phyloP scores from a whole-genome alignment of 257 asterid species.

The Solanum corneliomulleri region DNA sequence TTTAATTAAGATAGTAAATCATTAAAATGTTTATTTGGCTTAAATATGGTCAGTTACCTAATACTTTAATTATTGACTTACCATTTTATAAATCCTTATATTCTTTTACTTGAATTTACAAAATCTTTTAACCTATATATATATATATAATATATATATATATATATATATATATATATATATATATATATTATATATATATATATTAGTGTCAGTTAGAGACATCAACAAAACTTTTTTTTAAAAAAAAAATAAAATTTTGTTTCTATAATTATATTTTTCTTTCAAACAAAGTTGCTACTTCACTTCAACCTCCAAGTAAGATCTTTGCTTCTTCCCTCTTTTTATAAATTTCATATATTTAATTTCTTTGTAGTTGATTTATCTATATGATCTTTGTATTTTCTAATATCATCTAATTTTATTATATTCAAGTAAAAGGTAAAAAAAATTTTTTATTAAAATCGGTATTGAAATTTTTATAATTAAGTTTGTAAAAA shows the following conservation, averaged over 20 bases:
- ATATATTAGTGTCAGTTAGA: neutral
- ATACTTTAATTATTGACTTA: neutral
- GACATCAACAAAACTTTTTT: too few relatives aligned
- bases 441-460: neutral
- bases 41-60: neutral
- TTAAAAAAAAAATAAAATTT: too few relatives aligned
- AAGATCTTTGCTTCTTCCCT: neutral
- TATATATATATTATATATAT: neutral
- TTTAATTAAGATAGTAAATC: neutral
- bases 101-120: neutral
- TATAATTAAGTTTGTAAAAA: neutral
- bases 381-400: neutral
- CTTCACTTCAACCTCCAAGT: neutral
- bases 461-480: neutral
- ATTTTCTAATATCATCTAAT: neutral
- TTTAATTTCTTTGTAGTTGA: neutral
- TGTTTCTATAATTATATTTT: neutral
- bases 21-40: neutral
- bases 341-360: neutral
- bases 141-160: neutral
- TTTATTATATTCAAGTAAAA: neutral
- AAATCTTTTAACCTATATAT: neutral
- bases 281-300: neutral
- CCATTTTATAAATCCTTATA: neutral
- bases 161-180: neutral